Percentiles rank a stretch among this genome's conserved stretches.
These are phyloP conservation scores for Penicillium sclerotigenum DNA, from an alignment of 2,329 filamentous ascomycete species.

Conservation along the genomic window DNA sequence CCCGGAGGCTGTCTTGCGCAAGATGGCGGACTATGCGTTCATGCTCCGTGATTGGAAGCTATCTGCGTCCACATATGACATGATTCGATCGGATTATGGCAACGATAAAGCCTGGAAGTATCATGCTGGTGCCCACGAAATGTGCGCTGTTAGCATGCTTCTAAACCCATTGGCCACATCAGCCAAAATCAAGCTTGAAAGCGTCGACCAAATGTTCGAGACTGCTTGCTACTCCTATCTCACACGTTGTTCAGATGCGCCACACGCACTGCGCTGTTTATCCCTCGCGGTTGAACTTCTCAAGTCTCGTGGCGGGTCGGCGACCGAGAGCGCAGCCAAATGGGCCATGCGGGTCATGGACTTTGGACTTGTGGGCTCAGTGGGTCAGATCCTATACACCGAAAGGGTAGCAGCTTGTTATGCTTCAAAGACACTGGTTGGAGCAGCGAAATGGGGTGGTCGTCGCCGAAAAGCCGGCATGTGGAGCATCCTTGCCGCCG, in stretches of 20 bases:
- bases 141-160: conserved; percentile 82
- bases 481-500: conserved; percentile 80
- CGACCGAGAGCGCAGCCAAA: conserved; percentile 78
- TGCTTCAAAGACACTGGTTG: conserved; percentile 65
- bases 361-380: conserved; percentile 66
- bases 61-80: conserved; percentile 85
- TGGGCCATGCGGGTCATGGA: conserved; percentile 83
- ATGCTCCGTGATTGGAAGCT: conserved; percentile 97
- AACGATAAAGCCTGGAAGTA: conserved; percentile 97
- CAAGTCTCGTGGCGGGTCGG: conserved; percentile 72
- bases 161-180: conserved; percentile 69
- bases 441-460: conserved; percentile 65
- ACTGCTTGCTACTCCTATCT: conserved; percentile 90
- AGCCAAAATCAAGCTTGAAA: conserved; percentile 74
- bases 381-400: conserved; percentile 78
- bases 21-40: conserved; percentile 90
- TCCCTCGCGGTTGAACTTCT: conserved; percentile 77
- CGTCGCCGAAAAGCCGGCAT: conserved; percentile 81
- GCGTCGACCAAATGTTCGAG: conserved; percentile 82
- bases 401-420: conserved; percentile 87
- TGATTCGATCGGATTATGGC: conserved; percentile 81
- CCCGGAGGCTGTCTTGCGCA: conserved; percentile 87
- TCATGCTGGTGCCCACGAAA: conserved; percentile 90
- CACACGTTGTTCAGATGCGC: conserved; percentile 74
- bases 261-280: conserved; percentile 75